Base-by-base conservation (phyloP, 345 rosid genomes). In the Angophora floribunda region DNA sequence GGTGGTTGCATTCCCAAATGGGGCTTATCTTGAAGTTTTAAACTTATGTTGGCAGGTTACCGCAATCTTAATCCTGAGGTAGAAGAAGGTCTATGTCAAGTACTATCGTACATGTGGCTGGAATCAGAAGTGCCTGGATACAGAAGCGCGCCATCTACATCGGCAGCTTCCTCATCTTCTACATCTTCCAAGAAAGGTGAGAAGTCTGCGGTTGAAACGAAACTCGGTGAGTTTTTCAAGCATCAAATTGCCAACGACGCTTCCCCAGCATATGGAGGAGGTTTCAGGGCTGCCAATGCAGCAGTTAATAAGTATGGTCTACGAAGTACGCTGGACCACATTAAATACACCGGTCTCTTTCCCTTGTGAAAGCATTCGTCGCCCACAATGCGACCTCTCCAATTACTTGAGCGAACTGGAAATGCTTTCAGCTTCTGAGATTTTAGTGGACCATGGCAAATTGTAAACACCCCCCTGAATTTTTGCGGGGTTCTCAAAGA, bases 31-130 rank as follows among this genome's bases (percentile, higher is more conserved):
- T 80, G 85, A 55, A n/a, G 36, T 24, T 88, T 82, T 16, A 47
- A 44, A 75, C 55, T 47, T 85, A 36, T 57, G n/a, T 41, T 12
- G 85, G 87, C 90, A 96, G 99, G 99, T 53, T 98, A 93, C 88
- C 89, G 96, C 24, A 94, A 98, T 93, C 97, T 98, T 49, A 94
- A 87, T 92, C 95, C 98, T 11, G 98, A 94, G 90, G 98, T 97
- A 47, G 99, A 97, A 94, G 98, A 97, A 96, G 99, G 99, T 50
- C 95, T 98, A 88, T 98, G 99, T 90, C 99, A 98, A 90, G 94
- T 94, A 82, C 94, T 98, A 87, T 97, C 99, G 7, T 87, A 95
- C 90, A 95, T 97, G 98, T 97, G 99, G 99, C 98, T 97, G 19
- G 99, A 97, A 86, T 91, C 99, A 45, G 99, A 97, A 92, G 99